phyloP scores from a whole-genome alignment of 768 basidiomycete species.

The Amanita subjunquillea region DNA sequence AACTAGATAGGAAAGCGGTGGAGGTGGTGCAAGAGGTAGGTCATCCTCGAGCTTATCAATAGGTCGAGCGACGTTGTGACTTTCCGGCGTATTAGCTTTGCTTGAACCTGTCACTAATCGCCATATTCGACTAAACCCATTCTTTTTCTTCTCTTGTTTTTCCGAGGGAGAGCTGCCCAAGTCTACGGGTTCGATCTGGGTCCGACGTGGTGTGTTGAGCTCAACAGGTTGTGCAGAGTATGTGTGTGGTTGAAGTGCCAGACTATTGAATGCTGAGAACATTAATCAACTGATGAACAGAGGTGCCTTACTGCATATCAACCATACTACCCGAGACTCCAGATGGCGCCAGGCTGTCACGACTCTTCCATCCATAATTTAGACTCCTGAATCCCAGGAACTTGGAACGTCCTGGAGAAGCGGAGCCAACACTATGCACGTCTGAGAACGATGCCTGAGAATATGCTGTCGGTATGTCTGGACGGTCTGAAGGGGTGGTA shows the following conservation, averaged over 20 bases:
- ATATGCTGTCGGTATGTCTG: conserved; percentile 55
- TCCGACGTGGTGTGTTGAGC: conserved; percentile 31
- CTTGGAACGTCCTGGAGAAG: conserved; percentile 56
- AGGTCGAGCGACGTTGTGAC: conserved; percentile 25
- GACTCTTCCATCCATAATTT: conserved; percentile 65
- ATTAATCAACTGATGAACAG: conserved; percentile 1
- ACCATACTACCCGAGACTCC: conserved; percentile 83
- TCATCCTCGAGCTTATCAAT: conserved; percentile 52
- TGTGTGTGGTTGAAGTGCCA: conserved; percentile 52
- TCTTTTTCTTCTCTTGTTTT: conserved; percentile 70
- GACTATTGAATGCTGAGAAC: conserved; percentile 28
- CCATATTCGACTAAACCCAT: conserved; percentile 75
- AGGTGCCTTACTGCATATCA: conserved; percentile 75
- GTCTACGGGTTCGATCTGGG: conserved; percentile 23
- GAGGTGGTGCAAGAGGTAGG: conserved; percentile 78
- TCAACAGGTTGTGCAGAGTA: conserved; percentile 25
- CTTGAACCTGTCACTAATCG: conserved; percentile 56
- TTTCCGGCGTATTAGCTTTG: conserved; percentile 25
- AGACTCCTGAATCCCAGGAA: conserved; percentile 75
- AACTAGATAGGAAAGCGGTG: conserved; percentile 84
- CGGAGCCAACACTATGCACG: conserved; percentile 61
- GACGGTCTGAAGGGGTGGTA: conserved; percentile 46
- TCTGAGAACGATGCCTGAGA: conserved; percentile 79
- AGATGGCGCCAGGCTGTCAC: conserved; percentile 74
- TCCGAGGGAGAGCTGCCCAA: conserved; percentile 33